Percentiles rank a stretch among this genome's conserved stretches.
Evolutionary conservation across 2,329 filamentous ascomycete species (phyloP).

Genomic region (Paracorniculantispora psalliotae): DNA sequence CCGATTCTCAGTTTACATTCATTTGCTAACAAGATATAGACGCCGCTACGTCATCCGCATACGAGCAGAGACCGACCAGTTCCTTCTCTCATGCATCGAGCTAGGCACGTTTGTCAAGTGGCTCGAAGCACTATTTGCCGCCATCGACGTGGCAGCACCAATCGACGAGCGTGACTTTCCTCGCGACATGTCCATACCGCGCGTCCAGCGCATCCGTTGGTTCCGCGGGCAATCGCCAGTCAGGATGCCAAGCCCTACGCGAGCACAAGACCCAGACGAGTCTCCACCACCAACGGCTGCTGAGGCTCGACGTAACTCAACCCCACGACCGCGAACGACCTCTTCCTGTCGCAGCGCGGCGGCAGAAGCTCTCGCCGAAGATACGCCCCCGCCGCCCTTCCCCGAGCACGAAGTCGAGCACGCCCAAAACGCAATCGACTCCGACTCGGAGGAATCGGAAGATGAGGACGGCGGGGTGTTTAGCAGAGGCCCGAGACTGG

Average conservation of each 20-base stretch:
- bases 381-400: background rate
- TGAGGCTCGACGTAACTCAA: background rate
- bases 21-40: constrained; percentile 26
- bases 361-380: background rate
- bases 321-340: background rate
- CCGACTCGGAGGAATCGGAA: constrained; percentile 18
- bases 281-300: background rate
- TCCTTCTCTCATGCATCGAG: constrained; percentile 62
- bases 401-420: constrained; percentile 11
- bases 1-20: background rate
- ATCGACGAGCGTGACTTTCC: constrained; percentile 66
- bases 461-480: constrained; percentile 8
- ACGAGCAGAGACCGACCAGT: constrained; percentile 68
- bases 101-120: constrained; percentile 63
- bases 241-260: constrained; percentile 14
- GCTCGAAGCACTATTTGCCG: constrained; percentile 65
- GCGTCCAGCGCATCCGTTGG: constrained; percentile 50
- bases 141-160: constrained; percentile 64
- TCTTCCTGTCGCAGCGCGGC: background rate
- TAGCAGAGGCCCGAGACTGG: constrained; percentile 20
- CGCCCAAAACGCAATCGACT: constrained; percentile 13
- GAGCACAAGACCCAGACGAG: constrained; percentile 17
- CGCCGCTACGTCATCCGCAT: constrained; percentile 65
- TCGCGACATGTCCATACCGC: constrained; percentile 56
- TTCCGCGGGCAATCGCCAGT: constrained; percentile 36